Conservation (phyloP, 805 yeast species). For the Brettanomyces nanus region DNA sequence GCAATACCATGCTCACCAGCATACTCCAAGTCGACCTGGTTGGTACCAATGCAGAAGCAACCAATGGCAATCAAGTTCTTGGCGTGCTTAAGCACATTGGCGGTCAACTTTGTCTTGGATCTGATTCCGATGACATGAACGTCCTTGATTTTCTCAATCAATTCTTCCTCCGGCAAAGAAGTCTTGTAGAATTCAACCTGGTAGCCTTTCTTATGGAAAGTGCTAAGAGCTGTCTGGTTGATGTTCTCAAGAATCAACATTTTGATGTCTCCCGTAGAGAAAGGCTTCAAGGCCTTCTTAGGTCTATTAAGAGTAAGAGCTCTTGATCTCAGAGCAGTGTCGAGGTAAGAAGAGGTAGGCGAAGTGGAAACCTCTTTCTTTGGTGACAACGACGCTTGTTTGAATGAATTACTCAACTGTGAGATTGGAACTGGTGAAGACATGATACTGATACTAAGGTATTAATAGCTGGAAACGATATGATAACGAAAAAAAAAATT, state of each 20-base stretch:
- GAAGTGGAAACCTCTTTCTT: conserved; percentile 61
- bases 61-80: conserved; percentile 86
- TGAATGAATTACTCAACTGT: conserved; percentile 45
- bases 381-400: conserved; percentile 38
- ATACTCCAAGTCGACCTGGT: conserved; percentile 87
- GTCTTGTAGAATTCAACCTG: conserved; percentile 92
- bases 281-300: conserved; percentile 79
- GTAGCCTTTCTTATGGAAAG: conserved; percentile 84
- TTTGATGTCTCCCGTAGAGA: conserved; percentile 91
- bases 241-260: conserved; percentile 88
- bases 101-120: conserved; percentile 88
- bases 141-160: conserved; percentile 85
- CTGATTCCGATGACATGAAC: conserved; percentile 98
- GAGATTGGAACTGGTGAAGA: conserved; percentile 60
- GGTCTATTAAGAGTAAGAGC: conserved; percentile 36
- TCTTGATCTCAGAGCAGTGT: conserved; percentile 37
- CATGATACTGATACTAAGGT: conserved; percentile 38
- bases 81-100: conserved; percentile 73
- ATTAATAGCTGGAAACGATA: too few relatives aligned
- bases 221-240: conserved; percentile 83
- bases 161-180: conserved; percentile 84
- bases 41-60: conserved; percentile 98
- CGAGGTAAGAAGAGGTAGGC: conserved; percentile 63
- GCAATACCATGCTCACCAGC: conserved; percentile 94
- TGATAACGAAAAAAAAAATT: too few relatives aligned